phyloP scores from a whole-genome alignment of 106 monocot species.

The Allium cepa region DNA sequence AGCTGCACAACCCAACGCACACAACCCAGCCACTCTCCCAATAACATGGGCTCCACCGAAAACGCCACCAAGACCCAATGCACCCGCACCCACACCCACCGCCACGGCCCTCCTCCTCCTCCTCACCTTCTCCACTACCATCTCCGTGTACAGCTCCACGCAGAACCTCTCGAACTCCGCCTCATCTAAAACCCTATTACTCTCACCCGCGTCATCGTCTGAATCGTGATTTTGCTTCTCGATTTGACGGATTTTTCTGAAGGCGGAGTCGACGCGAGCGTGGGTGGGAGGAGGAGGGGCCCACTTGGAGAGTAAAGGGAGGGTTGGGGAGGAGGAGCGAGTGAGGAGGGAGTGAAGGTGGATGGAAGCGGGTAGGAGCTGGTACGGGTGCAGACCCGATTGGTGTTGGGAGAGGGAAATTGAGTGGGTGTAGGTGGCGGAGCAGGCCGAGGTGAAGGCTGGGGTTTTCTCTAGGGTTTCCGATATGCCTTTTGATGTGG shows the following conservation, averaged over 20 bases:
- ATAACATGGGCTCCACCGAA: background rate
- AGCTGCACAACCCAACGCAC: background rate
- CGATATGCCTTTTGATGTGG: background rate
- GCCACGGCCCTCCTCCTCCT: slow-evolving; percentile 1
- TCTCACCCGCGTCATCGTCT: background rate
- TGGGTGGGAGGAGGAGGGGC: background rate
- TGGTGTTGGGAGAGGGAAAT: slow-evolving; percentile 2
- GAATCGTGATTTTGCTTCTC: background rate
- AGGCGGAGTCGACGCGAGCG: background rate
- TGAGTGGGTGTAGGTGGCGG: background rate
- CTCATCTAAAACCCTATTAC: background rate
- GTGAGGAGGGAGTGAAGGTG: background rate
- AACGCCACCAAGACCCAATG: background rate
- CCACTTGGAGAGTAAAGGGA: slow-evolving; percentile 8
- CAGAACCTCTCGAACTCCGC: background rate
- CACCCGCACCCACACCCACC: background rate
- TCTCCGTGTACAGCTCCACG: background rate
- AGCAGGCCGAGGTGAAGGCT: slow-evolving; percentile 7
- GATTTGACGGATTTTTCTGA: background rate
- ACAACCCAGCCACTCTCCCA: slow-evolving; percentile 1
- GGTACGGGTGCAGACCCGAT: background rate
- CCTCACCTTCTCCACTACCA: background rate
- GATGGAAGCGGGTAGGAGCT: slow-evolving; percentile 4
- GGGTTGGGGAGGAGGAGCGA: background rate
- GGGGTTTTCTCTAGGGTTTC: background rate